These are phyloP conservation scores for Rhodotorula taiwanensis DNA, from an alignment of 768 basidiomycete species.

Conservation along the genomic window DNA sequence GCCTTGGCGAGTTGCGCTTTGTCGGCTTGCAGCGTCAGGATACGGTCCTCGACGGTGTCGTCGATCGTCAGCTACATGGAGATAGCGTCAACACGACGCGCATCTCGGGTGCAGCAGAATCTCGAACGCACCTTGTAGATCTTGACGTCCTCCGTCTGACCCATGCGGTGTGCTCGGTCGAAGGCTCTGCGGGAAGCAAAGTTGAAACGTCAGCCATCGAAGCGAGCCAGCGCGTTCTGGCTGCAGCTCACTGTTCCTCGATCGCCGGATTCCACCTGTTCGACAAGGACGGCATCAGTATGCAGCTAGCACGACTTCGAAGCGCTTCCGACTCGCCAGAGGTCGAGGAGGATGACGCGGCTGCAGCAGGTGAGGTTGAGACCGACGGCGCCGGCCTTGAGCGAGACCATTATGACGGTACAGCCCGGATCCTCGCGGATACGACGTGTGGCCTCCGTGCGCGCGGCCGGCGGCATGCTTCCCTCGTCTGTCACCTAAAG, in stretches of 20 bases:
- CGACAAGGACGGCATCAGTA: constrained; percentile 13
- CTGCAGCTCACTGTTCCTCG: constrained; percentile 22
- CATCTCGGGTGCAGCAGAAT: neutral
- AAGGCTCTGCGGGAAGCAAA: constrained; percentile 15
- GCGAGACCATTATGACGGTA: constrained; percentile 68
- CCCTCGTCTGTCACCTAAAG: constrained; percentile 64
- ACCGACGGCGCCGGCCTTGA: constrained; percentile 49
- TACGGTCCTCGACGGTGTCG: constrained; percentile 59
- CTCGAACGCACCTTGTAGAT: constrained; percentile 43
- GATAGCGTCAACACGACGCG: neutral
- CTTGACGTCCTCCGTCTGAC: constrained; percentile 62
- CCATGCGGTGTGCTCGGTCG: constrained; percentile 50
- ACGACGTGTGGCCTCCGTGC: constrained; percentile 64
- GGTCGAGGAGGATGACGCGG: constrained; percentile 59
- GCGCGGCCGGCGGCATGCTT: constrained; percentile 66
- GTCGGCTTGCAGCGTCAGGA: constrained; percentile 77
- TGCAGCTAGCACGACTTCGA: neutral
- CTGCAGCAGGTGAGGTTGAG: constrained; percentile 88
- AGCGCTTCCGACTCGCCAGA: constrained; percentile 24
- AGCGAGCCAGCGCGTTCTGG: no score
- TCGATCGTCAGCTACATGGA: constrained; percentile 2
- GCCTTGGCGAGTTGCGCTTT: constrained; percentile 79
- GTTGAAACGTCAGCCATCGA: no score
- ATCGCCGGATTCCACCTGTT: constrained; percentile 42
- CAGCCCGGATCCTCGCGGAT: constrained; percentile 59